Conservation (phyloP, 2,329 filamentous ascomycete species). For the Cylindrodendrum hubeiense region DNA sequence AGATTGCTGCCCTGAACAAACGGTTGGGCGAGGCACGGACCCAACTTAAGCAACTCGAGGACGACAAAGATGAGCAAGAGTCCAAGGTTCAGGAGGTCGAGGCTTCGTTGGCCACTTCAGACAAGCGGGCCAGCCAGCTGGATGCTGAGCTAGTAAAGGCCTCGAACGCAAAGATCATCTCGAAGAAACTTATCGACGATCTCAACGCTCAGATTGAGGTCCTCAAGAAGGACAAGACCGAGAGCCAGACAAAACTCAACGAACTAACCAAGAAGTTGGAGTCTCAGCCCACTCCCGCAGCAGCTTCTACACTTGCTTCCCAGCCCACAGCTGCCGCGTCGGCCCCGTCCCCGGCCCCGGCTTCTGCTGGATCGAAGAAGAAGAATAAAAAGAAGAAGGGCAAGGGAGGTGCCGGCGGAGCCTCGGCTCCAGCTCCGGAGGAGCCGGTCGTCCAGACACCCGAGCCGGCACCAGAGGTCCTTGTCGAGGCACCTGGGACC, state of each 20-base stretch:
- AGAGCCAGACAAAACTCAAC: constrained; percentile 49
- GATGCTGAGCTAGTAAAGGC: constrained; percentile 56
- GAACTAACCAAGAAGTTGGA: constrained; percentile 61
- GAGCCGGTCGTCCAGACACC: constrained; percentile 53
- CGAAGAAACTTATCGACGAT: constrained; percentile 56
- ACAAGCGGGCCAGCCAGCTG: constrained; percentile 53
- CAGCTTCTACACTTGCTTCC: constrained; percentile 34
- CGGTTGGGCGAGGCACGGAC: constrained; percentile 58
- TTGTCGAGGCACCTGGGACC: constrained; percentile 44
- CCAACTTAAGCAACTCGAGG: constrained; percentile 60
- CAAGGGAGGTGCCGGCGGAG: constrained; percentile 71
- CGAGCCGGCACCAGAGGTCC: constrained; percentile 49
- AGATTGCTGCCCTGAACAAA: constrained; percentile 64
- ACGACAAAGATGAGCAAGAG: constrained; percentile 48
- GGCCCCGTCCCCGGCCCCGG: constrained; percentile 30
- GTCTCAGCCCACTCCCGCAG: constrained; percentile 27
- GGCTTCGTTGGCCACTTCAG: constrained; percentile 50
- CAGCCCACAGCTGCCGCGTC: constrained; percentile 43
- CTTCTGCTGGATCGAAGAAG: constrained; percentile 53
- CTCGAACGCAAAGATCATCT: constrained; percentile 53
- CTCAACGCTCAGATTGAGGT: constrained; percentile 53
- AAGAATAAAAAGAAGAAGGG: constrained; percentile 95
- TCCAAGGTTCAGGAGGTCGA: constrained; percentile 53
- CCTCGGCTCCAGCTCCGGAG: constrained; percentile 47
- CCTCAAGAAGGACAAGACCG: constrained; percentile 49